A percentile compares a stretch with the other conserved stretches of the same genome.
These are phyloP conservation scores for Arabidopsis lyrata DNA, from an alignment of 441 rosid species.

Conservation along the genomic window DNA sequence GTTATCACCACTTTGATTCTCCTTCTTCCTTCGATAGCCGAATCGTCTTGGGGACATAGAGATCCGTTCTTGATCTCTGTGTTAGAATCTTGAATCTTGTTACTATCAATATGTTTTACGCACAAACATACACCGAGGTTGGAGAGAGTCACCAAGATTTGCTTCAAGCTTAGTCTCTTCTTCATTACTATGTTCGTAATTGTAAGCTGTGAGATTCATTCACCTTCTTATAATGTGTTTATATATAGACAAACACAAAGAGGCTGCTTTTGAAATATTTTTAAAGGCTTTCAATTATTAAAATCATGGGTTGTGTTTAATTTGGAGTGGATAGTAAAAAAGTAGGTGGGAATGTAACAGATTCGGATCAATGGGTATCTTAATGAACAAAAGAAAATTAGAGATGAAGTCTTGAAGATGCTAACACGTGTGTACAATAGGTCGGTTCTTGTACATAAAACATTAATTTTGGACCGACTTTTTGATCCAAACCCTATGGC, in stretches of 20 bases:
- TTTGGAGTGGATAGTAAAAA: conserved; percentile 45
- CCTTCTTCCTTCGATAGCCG: conserved; percentile 1
- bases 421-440: conserved; percentile 30
- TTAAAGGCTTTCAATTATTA: conserved; percentile 3
- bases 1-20: conserved; percentile 43
- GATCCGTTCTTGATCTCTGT: conserved; percentile 20
- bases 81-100: neutral
- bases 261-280: conserved; percentile 19
- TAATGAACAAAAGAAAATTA: conserved; percentile 36
- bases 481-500: conserved; percentile 21
- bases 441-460: conserved; percentile 28
- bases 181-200: conserved; percentile 27
- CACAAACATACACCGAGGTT: conserved; percentile 4
- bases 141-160: conserved; percentile 26
- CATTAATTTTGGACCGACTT: conserved; percentile 39
- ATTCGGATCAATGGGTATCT: conserved; percentile 36
- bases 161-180: conserved; percentile 35
- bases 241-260: conserved; percentile 20
- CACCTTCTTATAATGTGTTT: conserved; percentile 8
- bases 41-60: conserved; percentile 10
- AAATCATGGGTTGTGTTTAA: conserved; percentile 42
- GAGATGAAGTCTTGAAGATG: conserved; percentile 27
- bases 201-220: conserved; percentile 26
- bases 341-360: conserved; percentile 47
- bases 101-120: too few species aligned